A percentile compares a stretch with the other conserved stretches of the same genome.
These are phyloP conservation scores for Neofusicoccum sp. DNA, from an alignment of 2,329 filamentous ascomycete genomes.

Conservation along the genomic window DNA sequence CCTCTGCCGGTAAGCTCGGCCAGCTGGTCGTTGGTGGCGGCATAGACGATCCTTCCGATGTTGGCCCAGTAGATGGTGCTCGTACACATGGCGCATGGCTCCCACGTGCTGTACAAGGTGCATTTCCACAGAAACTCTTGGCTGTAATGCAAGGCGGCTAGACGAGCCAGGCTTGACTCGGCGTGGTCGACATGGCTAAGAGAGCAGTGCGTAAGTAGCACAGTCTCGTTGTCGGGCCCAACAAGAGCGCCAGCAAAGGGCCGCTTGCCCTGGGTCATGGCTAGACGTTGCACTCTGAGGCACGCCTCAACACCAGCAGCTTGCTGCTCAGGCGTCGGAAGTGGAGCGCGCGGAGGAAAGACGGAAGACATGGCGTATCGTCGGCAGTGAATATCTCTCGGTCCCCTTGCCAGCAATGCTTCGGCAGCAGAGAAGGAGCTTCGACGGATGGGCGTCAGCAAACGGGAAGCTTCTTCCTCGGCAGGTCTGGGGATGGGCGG, in stretches of 20 bases:
- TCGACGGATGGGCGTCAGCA: not conserved
- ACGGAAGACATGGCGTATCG: not conserved
- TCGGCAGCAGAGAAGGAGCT: no score
- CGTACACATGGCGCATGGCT: slow-evolving; percentile 56
- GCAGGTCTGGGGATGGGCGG: not conserved
- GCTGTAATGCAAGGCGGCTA: slow-evolving; percentile 50
- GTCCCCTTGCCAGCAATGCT: no score
- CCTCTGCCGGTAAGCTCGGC: slow-evolving; percentile 46
- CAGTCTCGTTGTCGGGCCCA: slow-evolving; percentile 50
- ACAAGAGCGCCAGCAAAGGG: slow-evolving; percentile 52
- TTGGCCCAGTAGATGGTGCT: slow-evolving; percentile 53
- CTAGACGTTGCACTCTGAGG: slow-evolving; percentile 45
- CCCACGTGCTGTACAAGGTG: slow-evolving; percentile 55
- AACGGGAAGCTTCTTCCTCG: no score
- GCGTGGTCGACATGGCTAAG: slow-evolving; percentile 55
- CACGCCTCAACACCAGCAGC: slow-evolving; percentile 33
- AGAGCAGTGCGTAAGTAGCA: slow-evolving; percentile 50
- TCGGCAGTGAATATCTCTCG: no score
- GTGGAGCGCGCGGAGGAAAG: not conserved
- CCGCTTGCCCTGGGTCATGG: slow-evolving; percentile 46
- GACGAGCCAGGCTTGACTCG: slow-evolving; percentile 50
- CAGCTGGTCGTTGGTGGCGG: slow-evolving; percentile 49
- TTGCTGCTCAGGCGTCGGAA: not conserved
- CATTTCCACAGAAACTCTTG: slow-evolving; percentile 50
- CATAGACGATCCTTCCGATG: slow-evolving; percentile 53